A percentile compares a stretch with the other conserved stretches of the same genome.
Evolutionary conservation across 75 land plant genomes (phyloP).

Genomic region (Cupressus sempervirens): DNA sequence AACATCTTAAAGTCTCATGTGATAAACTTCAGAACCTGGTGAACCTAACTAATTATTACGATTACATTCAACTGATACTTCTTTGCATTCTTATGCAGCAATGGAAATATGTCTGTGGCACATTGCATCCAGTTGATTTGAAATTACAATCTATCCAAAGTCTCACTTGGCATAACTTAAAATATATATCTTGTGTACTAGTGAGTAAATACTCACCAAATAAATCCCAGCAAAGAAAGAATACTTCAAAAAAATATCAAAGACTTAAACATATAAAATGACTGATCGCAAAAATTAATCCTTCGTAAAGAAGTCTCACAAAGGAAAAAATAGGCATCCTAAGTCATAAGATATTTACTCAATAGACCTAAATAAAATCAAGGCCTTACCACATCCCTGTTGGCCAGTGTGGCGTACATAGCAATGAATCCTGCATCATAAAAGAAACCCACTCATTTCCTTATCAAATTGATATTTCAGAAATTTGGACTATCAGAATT

Average conservation of each 20-base stretch:
- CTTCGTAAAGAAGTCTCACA: no score
- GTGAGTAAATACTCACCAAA: neutral
- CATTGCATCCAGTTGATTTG: neutral
- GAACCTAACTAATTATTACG: neutral
- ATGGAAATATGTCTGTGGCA: neutral
- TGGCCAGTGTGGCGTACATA: slow-evolving; percentile 74
- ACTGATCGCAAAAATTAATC: no score
- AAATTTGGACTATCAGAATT: neutral
- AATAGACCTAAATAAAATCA: neutral
- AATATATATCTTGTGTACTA: neutral
- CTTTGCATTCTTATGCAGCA: neutral
- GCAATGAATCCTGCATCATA: slow-evolving; percentile 66
- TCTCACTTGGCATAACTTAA: neutral
- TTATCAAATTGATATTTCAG: neutral
- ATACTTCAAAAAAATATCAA: no score
- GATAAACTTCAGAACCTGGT: neutral
- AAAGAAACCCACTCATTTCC: neutral
- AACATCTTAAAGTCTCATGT: neutral
- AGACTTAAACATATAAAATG: no score
- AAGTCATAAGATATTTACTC: neutral
- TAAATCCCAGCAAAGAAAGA: no score
- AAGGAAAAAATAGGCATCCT: neutral
- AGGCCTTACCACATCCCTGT: slow-evolving; percentile 60
- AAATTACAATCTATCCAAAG: neutral
- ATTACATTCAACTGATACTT: neutral